Evolutionary conservation across 371 early-diverging fungal species (phyloP).

Genomic region (Capniomyces stellatus): DNA sequence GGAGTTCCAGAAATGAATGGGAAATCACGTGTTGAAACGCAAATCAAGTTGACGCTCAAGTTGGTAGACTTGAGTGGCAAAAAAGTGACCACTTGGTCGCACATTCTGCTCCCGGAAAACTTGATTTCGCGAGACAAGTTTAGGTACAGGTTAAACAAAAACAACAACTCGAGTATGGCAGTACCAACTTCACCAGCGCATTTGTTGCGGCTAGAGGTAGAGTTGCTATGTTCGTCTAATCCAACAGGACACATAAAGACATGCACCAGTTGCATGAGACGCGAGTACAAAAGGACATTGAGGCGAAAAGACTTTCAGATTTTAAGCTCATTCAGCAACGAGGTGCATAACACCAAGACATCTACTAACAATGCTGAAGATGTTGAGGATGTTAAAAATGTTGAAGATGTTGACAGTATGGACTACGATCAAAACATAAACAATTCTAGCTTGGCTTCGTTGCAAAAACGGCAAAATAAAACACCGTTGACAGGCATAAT

Average conservation of each 20-base stretch:
- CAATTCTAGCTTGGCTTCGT: too few species aligned
- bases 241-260: conserved; percentile 52
- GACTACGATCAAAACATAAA: too few species aligned
- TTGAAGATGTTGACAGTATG: too few species aligned
- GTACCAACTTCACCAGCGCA: conserved; percentile 16
- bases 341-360: conserved; percentile 19
- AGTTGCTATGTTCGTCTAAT: conserved; percentile 74
- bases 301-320: conserved; percentile 20
- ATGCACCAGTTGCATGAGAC: conserved; percentile 70
- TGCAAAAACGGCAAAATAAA: neutral
- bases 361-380: conserved; percentile 3
- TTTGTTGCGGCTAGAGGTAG: conserved; percentile 50
- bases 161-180: conserved; percentile 9
- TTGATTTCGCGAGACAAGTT: conserved; percentile 60
- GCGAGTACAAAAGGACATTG: conserved; percentile 42
- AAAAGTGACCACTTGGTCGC: conserved; percentile 62
- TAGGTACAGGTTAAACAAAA: conserved; percentile 16
- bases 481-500: conserved; percentile 11
- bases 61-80: conserved; percentile 55
- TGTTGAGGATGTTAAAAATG: neutral
- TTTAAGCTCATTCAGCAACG: conserved; percentile 11
- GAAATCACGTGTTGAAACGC: conserved; percentile 84
- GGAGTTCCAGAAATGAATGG: conserved; percentile 67
- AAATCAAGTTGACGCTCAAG: conserved; percentile 76
- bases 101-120: conserved; percentile 64